These are phyloP conservation scores for Sphagnum tenellum DNA, from an alignment of 225 moss, liverwort and hornwort species.

Conservation along the genomic window DNA sequence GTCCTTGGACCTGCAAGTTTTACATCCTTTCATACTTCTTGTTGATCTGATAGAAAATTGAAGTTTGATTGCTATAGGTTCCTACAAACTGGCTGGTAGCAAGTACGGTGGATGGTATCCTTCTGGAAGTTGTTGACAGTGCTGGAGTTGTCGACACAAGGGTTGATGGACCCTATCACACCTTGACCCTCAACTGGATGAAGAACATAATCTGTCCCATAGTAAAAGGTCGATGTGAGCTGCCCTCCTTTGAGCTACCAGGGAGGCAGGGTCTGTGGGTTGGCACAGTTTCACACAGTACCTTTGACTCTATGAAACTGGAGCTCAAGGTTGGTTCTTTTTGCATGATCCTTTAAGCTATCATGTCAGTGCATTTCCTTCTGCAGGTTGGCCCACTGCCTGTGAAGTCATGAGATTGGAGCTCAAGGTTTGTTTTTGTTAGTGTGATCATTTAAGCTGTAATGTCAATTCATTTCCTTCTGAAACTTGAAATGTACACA, in stretches of 20 bases:
- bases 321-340: conserved; percentile 23
- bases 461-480: too few species aligned
- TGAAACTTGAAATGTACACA: too few species aligned
- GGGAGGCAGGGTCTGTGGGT: conserved; percentile 34
- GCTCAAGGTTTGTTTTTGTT: too few species aligned
- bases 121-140: conserved; percentile 27
- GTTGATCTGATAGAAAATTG: too few species aligned
- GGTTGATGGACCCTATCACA: conserved; percentile 31
- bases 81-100: conserved; percentile 28
- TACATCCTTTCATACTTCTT: too few species aligned
- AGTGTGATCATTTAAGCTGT: too few species aligned
- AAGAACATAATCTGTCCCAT: conserved; percentile 44
- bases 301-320: conserved; percentile 20
- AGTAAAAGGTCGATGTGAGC: conserved; percentile 31
- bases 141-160: conserved; percentile 18
- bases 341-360: too few species aligned
- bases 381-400: too few species aligned
- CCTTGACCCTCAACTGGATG: conserved; percentile 40
- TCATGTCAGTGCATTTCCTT: too few species aligned
- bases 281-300: conserved; percentile 34
- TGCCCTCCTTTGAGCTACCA: conserved; percentile 38
- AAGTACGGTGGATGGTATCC: conserved; percentile 30
- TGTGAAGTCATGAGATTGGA: too few species aligned
- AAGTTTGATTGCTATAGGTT: conserved; percentile 22
- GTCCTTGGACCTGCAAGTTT: too few species aligned